These are phyloP conservation scores for Penicillium freii DNA, from an alignment of 2,329 filamentous ascomycete genomes.

Conservation along the genomic window DNA sequence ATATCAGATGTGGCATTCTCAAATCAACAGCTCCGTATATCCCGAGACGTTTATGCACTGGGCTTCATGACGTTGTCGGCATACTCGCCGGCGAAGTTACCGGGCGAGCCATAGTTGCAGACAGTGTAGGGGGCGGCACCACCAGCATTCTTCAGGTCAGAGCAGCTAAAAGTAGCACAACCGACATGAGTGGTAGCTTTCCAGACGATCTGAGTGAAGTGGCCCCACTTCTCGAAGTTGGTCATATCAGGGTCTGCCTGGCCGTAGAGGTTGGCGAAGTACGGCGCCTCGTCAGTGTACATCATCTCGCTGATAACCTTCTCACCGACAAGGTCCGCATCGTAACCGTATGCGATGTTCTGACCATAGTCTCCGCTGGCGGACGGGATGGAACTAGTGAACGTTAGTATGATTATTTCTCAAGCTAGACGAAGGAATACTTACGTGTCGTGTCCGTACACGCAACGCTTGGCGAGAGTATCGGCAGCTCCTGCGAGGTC, in stretches of 20 bases:
- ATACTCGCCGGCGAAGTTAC: conserved; percentile 61
- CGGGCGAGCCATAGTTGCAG: conserved; percentile 79
- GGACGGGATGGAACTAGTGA: conserved; percentile 50
- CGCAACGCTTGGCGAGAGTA: conserved; percentile 63
- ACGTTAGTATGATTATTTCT: conserved; percentile 23
- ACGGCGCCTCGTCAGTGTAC: conserved; percentile 76
- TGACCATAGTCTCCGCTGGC: conserved; percentile 68
- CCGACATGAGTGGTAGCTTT: conserved; percentile 60
- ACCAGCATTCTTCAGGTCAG: conserved; percentile 43
- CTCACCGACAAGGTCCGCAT: conserved; percentile 57
- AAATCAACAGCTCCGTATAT: not conserved
- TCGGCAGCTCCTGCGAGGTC: conserved; percentile 63
- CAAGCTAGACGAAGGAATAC: conserved; percentile 39
- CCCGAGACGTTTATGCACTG: conserved; percentile 25
- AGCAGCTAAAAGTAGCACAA: conserved; percentile 56
- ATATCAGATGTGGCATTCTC: not conserved
- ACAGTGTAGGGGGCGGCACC: conserved; percentile 68
- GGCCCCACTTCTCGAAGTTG: conserved; percentile 67
- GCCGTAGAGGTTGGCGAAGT: conserved; percentile 60
- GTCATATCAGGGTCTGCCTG: conserved; percentile 57
- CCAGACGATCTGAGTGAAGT: conserved; percentile 77
- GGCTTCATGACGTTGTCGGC: conserved; percentile 52
- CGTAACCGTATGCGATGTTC: conserved; percentile 75
- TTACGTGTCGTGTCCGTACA: conserved; percentile 74
- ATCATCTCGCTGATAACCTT: conserved; percentile 73